Evolutionary conservation across 129 eudicot genomes (phyloP), one percentile per base, ranked within the genome.

Genomic region (Ambrosia artemisiifolia): DNA sequence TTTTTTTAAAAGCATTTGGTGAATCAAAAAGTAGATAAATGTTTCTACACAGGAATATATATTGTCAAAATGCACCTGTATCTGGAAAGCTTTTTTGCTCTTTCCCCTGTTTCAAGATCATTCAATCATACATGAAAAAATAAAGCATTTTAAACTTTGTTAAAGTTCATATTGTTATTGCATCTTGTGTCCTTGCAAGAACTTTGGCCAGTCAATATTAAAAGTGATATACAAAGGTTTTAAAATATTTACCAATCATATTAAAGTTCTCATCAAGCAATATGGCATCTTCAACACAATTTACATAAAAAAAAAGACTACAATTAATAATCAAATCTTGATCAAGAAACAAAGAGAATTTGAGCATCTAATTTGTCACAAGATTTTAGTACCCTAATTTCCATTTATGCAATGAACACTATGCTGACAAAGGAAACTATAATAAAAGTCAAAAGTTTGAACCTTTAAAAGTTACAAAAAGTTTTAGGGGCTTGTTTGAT

Each of bases 11-110:
- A 62, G 77, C 72, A 63, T 63, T 70, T 78, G 67, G 65, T 78
- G 61, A 42, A 78, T 64, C 65, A 62, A 61, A 77, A 70, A 16
- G 72, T 66, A 54, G 60, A 75, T 42, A 32, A 30, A 56, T 67
- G 68, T 38, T 70, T 70, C 77, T 46, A 69, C 80, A 61, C 33
- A 51, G 49, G 76, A 55, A 63, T 24, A 50, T 24, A 24, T 61
- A 68, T 73, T 67, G 65, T 78, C 65, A 73, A 73, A 69, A 73
- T 66, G 83, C 70, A 65, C 65, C 4, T 60, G 68, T 46, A 70
- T 70, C 65, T 20, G 73, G 63, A 75, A 70, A 68, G 79, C 49
- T 69, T 67, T 50, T 42, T 0, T 55, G 71, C 40, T 65, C 44
- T 69, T 78, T 43, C 50, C 40, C 30, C 53, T 69, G 63, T 81